These are phyloP conservation scores for Vanrija humicola DNA, from an alignment of 1,284 basidiomycete species.

Conservation along the genomic window DNA sequence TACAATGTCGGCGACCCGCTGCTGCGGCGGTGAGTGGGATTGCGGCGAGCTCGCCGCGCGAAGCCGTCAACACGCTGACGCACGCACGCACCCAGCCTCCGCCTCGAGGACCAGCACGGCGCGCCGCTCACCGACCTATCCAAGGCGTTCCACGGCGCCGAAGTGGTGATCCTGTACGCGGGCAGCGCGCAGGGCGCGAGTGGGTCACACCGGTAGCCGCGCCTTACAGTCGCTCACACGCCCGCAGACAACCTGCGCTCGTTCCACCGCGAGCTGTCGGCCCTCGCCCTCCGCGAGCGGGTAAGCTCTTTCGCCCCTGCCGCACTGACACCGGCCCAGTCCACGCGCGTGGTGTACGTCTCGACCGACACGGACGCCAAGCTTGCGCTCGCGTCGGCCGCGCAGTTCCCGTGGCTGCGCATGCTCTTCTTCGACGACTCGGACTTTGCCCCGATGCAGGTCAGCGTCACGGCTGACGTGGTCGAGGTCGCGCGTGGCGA, in stretches of 20 bases:
- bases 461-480: constrained; percentile 19
- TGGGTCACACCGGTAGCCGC: constrained; percentile 17
- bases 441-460: constrained; percentile 44
- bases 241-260: constrained; percentile 25
- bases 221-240: background rate
- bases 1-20: constrained; percentile 45
- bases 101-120: constrained; percentile 43
- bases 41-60: background rate
- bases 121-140: constrained; percentile 37
- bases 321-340: constrained; percentile 7
- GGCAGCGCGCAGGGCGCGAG: constrained; percentile 40
- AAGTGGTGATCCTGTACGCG: constrained; percentile 46
- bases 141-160: constrained; percentile 38
- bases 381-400: constrained; percentile 25
- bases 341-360: constrained; percentile 42
- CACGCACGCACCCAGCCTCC: constrained; percentile 27
- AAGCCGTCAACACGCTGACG: background rate
- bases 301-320: constrained; percentile 7
- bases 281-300: background rate
- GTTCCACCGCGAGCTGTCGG: constrained; percentile 17
- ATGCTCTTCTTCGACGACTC: constrained; percentile 48
- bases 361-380: constrained; percentile 42
- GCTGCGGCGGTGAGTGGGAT: constrained; percentile 35
- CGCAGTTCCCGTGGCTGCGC: constrained; percentile 44
- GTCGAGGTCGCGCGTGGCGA: constrained; percentile 47